phyloP scores from a whole-genome alignment of 2,329 filamentous ascomycete species.

The Colletotrichum simmondsii region DNA sequence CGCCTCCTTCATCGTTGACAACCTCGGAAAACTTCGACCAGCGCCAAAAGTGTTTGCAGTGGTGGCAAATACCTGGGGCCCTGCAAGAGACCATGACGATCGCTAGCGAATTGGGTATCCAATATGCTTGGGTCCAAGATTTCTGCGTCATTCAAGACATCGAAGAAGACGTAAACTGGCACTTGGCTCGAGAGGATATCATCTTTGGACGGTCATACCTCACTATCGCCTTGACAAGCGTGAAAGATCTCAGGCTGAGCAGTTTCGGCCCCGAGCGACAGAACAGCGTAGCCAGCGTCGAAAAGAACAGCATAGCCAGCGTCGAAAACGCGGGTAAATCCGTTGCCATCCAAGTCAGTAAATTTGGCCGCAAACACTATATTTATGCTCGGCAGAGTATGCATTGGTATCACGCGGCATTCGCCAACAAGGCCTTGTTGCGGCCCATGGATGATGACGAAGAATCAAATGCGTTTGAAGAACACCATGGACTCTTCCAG shows the following conservation, averaged over 20 bases:
- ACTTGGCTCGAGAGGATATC: conserved; percentile 1
- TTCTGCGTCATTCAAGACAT: conserved; percentile 14
- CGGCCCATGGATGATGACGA: not conserved
- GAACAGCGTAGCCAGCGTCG: not conserved
- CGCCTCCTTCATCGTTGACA: not conserved
- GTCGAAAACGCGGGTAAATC: not conserved
- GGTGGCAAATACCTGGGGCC: conserved; percentile 18
- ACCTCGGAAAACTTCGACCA: not conserved
- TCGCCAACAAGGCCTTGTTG: not conserved
- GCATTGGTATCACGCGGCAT: not conserved
- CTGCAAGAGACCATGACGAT: conserved; percentile 11
- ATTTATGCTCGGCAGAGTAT: conserved; percentile 1
- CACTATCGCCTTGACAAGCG: conserved; percentile 13
- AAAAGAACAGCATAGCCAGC: not conserved
- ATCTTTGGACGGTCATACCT: conserved; percentile 1
- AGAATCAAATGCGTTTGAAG: too few species aligned
- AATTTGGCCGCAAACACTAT: not conserved
- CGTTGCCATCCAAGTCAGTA: not conserved
- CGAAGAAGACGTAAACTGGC: conserved; percentile 5
- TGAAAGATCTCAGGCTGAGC: not conserved
- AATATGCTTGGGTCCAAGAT: not conserved
- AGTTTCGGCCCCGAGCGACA: not conserved
- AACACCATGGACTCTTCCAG: not conserved
- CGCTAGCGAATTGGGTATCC: conserved; percentile 3
- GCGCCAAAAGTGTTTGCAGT: not conserved